Percentiles rank a stretch among this genome's conserved stretches.
Evolutionary conservation across 495 filamentous ascomycete genomes (phyloP).

Genomic region (Podospora conica): DNA sequence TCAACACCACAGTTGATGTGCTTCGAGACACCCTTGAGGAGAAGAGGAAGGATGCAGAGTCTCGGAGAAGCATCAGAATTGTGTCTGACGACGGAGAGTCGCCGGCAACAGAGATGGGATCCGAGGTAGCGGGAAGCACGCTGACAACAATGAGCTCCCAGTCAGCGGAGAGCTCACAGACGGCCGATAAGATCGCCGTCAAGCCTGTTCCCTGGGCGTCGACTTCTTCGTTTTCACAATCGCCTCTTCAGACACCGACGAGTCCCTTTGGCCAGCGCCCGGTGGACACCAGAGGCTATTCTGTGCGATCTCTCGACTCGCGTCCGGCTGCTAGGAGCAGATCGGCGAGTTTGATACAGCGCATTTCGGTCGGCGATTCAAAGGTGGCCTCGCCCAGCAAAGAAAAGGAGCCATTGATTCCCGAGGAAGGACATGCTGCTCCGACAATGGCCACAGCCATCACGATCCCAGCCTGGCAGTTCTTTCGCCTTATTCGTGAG

Average conservation of each 20-base stretch:
- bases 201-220: background rate
- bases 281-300: conserved; percentile 2
- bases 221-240: background rate
- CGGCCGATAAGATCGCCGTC: background rate
- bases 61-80: conserved; percentile 30
- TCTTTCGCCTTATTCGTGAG: conserved; percentile 83
- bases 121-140: background rate
- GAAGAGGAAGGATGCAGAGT: conserved; percentile 37
- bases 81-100: conserved; percentile 30
- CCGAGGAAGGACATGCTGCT: conserved; percentile 36
- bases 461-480: conserved; percentile 96
- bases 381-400: conserved; percentile 29
- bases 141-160: background rate
- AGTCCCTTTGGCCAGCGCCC: conserved; percentile 11
- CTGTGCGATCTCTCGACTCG: conserved; percentile 16
- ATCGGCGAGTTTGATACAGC: conserved; percentile 46
- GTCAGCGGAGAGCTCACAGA: conserved; percentile 18
- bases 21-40: conserved; percentile 59
- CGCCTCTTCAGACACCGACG: background rate
- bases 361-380: conserved; percentile 36
- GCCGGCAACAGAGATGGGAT: conserved; percentile 4
- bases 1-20: conserved; percentile 91
- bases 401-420: conserved; percentile 22
- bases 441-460: conserved; percentile 68
- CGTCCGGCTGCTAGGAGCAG: conserved; percentile 29